A percentile compares a stretch with the other conserved stretches of the same genome.
Conservation (phyloP, 2,329 filamentous ascomycete genomes). For the Volutella citrinella region DNA sequence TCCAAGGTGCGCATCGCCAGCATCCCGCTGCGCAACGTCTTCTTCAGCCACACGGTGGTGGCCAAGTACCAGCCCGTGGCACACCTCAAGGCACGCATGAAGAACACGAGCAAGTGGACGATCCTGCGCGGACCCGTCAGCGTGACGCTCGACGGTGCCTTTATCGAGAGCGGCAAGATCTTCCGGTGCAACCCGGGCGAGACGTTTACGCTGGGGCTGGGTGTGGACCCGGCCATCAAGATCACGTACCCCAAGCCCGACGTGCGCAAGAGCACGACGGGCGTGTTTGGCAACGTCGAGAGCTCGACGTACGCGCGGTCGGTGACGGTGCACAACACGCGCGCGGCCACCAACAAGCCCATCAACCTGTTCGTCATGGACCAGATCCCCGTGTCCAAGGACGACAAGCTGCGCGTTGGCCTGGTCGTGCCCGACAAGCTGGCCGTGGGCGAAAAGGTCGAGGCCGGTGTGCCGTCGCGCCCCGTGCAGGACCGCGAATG, state of each 20-base stretch:
- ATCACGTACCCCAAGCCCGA: constrained; percentile 56
- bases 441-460: constrained; percentile 34
- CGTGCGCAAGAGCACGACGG: constrained; percentile 47
- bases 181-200: constrained; percentile 56
- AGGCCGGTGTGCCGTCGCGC: constrained; percentile 30
- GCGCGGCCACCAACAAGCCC: constrained; percentile 32
- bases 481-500: constrained; percentile 38
- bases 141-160: constrained; percentile 61
- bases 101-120: constrained; percentile 54
- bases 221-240: constrained; percentile 56
- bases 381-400: constrained; percentile 60
- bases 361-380: constrained; percentile 53
- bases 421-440: constrained; percentile 49
- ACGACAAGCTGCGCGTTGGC: constrained; percentile 53
- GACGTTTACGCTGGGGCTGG: constrained; percentile 50
- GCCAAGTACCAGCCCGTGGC: constrained; percentile 59
- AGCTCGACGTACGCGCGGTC: constrained; percentile 47
- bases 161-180: constrained; percentile 55
- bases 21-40: constrained; percentile 46
- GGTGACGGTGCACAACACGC: constrained; percentile 50
- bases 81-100: constrained; percentile 56
- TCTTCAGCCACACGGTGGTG: constrained; percentile 56
- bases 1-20: constrained; percentile 60
- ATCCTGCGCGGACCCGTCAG: constrained; percentile 54
- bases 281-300: constrained; percentile 53